phyloP scores from a whole-genome alignment of 179 eudicot species.

The Patellifolia procumbens region DNA sequence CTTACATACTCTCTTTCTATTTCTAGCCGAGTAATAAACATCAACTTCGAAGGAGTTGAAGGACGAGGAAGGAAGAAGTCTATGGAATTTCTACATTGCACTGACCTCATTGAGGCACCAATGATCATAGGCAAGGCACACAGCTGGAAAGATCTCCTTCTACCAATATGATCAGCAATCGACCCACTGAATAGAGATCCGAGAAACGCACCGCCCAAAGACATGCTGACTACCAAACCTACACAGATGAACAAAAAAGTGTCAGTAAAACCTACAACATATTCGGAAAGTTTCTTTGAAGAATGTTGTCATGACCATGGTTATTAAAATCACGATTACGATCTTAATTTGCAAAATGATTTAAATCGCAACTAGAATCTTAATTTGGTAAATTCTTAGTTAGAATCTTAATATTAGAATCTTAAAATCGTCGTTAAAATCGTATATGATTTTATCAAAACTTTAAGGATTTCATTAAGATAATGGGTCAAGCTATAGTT shows the following conservation, averaged over 20 bases:
- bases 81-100: not conserved
- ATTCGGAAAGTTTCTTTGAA: not conserved
- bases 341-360: no score
- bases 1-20: not conserved
- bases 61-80: slow-evolving; percentile 13
- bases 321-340: no score
- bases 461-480: no score
- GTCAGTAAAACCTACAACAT: not conserved
- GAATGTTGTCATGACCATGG: no score
- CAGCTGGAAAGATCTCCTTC: slow-evolving; percentile 79
- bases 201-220: slow-evolving; percentile 82
- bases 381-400: no score
- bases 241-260: slow-evolving; percentile 7
- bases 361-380: no score
- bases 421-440: no score
- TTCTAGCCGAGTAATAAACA: not conserved
- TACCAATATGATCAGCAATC: slow-evolving; percentile 84
- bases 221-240: slow-evolving; percentile 88
- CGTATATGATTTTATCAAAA: no score
- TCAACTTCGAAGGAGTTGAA: not conserved
- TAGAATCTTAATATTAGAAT: no score
- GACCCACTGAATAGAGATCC: slow-evolving; percentile 90
- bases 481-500: no score
- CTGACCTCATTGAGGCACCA: slow-evolving; percentile 76
- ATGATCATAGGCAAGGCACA: slow-evolving; percentile 81